A percentile compares a stretch with the other conserved stretches of the same genome.
Evolutionary conservation across 805 yeast genomes (phyloP).

Genomic region (Wickerhamiella lipophila): DNA sequence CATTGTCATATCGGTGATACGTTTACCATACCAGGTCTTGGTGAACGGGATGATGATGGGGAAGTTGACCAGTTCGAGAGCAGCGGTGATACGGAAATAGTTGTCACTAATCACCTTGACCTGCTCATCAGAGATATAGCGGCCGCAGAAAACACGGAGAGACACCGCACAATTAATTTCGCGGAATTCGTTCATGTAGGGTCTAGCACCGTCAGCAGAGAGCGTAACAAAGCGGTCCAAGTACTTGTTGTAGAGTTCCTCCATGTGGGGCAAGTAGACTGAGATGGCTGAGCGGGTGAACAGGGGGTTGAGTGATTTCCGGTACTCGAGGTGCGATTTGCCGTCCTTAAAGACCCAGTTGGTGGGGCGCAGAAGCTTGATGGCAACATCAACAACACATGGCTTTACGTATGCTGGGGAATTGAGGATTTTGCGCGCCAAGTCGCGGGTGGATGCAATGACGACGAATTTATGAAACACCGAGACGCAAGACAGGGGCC

Average conservation of each 20-base stretch:
- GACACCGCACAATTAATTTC: conserved; percentile 93
- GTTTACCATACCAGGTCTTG: conserved; percentile 95
- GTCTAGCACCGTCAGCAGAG: conserved; percentile 48
- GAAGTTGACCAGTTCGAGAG: conserved; percentile 92
- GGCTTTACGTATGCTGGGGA: conserved; percentile 87
- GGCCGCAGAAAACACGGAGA: conserved; percentile 89
- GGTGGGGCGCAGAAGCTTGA: conserved; percentile 82
- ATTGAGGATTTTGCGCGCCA: conserved; percentile 74
- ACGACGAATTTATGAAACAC: conserved; percentile 97
- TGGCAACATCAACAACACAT: conserved; percentile 95
- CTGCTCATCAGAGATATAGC: conserved; percentile 84
- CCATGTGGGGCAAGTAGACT: conserved; percentile 73
- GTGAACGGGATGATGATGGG: conserved; percentile 94
- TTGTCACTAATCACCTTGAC: conserved; percentile 81
- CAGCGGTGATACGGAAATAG: conserved; percentile 85
- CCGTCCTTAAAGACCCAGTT: conserved; percentile 99
- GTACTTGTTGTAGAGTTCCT: conserved; percentile 71
- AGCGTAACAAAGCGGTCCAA: conserved; percentile 48
- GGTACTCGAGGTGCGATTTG: conserved; percentile 85
- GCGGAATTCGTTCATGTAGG: conserved; percentile 87
- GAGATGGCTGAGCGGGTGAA: conserved; percentile 77
- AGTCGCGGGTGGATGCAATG: conserved; percentile 76
- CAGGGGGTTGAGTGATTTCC: conserved; percentile 78
- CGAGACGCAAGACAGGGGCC: conserved; percentile 90
- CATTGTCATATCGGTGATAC: conserved; percentile 89